Percentiles rank a stretch among this genome's conserved stretches.
These are phyloP conservation scores for Malbranchea zuffiana DNA, from an alignment of 2,329 filamentous ascomycete species.

Conservation along the genomic window DNA sequence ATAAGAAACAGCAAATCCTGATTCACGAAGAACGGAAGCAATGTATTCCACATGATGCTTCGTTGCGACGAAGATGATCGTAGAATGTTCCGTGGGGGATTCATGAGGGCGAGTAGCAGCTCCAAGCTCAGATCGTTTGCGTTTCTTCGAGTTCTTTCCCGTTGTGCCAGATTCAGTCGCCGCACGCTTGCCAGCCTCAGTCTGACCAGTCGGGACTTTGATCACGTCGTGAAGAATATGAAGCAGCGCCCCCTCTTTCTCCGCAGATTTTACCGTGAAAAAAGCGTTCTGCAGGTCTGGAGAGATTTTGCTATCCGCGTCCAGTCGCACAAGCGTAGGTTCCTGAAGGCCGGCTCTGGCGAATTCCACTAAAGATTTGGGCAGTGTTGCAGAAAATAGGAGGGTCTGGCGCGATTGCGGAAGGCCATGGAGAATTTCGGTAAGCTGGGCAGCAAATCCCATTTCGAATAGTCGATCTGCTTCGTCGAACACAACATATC, in stretches of 20 bases:
- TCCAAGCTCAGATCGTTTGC: constrained; percentile 40
- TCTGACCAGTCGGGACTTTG: constrained; percentile 64
- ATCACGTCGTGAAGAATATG: constrained; percentile 87
- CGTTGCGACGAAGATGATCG: constrained; percentile 86
- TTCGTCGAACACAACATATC: constrained; percentile 95
- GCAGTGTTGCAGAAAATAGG: constrained; percentile 88
- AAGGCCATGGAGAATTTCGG: constrained; percentile 82
- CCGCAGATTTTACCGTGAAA: constrained; percentile 80
- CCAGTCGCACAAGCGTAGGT: constrained; percentile 76
- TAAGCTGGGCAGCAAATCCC: constrained; percentile 89
- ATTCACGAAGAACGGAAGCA: constrained; percentile 61
- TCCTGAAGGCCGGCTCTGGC: constrained; percentile 88
- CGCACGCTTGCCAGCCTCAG: constrained; percentile 41
- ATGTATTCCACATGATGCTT: constrained; percentile 98
- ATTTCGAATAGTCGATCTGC: constrained; percentile 96
- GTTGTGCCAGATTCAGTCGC: constrained; percentile 39
- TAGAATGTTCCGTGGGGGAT: constrained; percentile 78
- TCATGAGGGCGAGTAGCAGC: constrained; percentile 46
- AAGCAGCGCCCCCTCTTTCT: constrained; percentile 86
- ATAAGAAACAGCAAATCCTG: constrained; percentile 83
- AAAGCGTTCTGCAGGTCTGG: constrained; percentile 93
- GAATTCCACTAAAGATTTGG: constrained; percentile 90
- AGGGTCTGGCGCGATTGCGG: constrained; percentile 78
- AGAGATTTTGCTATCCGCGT: constrained; percentile 91
- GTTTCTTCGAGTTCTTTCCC: constrained; percentile 33